Evolutionary conservation across 306 rosid species (phyloP).

Genomic region (Quercus rubra): DNA sequence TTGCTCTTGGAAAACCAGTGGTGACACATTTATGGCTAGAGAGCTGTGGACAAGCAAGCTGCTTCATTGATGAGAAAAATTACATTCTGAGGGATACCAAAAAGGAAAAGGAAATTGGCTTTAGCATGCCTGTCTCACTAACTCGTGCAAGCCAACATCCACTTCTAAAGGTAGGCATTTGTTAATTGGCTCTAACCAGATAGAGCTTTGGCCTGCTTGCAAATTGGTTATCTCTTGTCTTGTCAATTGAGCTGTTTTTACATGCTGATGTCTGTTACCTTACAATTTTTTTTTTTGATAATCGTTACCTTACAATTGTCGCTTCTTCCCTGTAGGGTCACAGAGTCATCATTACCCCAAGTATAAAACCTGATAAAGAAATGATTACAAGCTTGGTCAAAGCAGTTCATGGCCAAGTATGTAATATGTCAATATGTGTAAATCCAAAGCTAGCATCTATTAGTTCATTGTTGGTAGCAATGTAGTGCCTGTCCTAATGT

Average conservation of each 20-base stretch:
- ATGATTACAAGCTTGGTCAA: constrained; percentile 35
- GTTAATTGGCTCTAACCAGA: constrained; percentile 9
- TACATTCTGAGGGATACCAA: constrained; percentile 70
- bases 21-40: constrained; percentile 88
- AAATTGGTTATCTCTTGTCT: neutral
- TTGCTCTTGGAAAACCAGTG: constrained; percentile 83
- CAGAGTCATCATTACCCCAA: constrained; percentile 42
- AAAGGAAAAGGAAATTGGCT: constrained; percentile 91
- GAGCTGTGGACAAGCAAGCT: constrained; percentile 76
- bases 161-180: constrained; percentile 56
- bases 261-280: constrained; percentile 8
- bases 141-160: constrained; percentile 64
- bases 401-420: constrained; percentile 51
- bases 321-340: constrained; percentile 36
- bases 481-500: neutral
- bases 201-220: neutral
- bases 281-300: neutral
- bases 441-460: constrained; percentile 14
- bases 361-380: constrained; percentile 43
- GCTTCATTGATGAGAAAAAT: constrained; percentile 77
- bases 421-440: constrained; percentile 8
- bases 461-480: constrained; percentile 5
- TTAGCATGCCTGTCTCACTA: constrained; percentile 78
- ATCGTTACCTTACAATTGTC: constrained; percentile 1
- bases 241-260: neutral